phyloP scores from a whole-genome alignment of 352 stramenopile species.

The Phytopythium helicoides region DNA sequence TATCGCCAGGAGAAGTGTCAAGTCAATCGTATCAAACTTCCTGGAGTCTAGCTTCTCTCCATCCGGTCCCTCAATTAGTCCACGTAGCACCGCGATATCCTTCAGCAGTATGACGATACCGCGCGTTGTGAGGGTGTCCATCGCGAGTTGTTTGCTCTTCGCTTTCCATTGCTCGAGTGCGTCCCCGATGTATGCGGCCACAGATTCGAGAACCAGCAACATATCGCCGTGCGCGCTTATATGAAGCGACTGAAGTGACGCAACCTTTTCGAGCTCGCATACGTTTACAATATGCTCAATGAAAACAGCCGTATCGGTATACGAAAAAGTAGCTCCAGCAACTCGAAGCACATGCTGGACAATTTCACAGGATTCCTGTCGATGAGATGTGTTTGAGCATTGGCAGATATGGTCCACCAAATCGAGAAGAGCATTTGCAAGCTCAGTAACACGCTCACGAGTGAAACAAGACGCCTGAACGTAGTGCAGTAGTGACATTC shows the following conservation, averaged over 20 bases:
- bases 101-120: slow-evolving; percentile 46
- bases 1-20: slow-evolving; percentile 13
- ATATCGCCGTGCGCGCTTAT: slow-evolving; percentile 19
- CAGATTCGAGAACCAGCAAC: slow-evolving; percentile 15
- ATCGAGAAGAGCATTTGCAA: slow-evolving; percentile 38
- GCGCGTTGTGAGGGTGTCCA: slow-evolving; percentile 41
- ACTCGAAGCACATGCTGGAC: slow-evolving; percentile 47
- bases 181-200: slow-evolving; percentile 27
- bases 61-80: too few species aligned
- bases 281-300: slow-evolving; percentile 27
- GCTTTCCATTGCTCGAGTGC: slow-evolving; percentile 24
- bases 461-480: slow-evolving; percentile 43
- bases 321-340: slow-evolving; percentile 26
- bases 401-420: slow-evolving; percentile 41
- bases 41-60: neutral
- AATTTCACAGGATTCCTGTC: slow-evolving; percentile 42
- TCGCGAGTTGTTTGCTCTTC: slow-evolving; percentile 12
- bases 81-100: slow-evolving; percentile 36
- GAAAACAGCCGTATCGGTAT: slow-evolving; percentile 36
- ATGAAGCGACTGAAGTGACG: slow-evolving; percentile 14
- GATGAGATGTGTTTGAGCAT: slow-evolving; percentile 33
- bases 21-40: neutral
- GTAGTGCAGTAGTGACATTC: slow-evolving; percentile 52
- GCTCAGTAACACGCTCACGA: slow-evolving; percentile 22
- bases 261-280: slow-evolving; percentile 16